phyloP scores from a whole-genome alignment of 441 rosid genomes.

The Corymbia calophylla region DNA sequence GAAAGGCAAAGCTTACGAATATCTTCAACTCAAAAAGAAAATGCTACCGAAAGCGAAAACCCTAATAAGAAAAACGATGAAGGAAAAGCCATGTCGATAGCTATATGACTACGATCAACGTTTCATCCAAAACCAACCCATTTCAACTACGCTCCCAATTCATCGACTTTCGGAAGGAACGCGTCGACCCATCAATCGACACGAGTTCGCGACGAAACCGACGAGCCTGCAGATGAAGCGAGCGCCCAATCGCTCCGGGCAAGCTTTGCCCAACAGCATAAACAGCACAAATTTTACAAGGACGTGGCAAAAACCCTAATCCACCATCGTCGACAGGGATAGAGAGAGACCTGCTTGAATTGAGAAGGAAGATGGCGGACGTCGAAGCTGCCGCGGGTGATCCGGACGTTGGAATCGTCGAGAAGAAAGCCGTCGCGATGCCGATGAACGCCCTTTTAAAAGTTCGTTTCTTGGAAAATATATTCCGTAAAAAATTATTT shows the following conservation, averaged over 20 bases:
- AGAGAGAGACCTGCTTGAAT: background rate
- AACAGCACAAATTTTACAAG: background rate
- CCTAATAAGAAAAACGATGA: background rate
- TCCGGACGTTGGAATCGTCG: background rate
- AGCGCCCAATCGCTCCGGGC: background rate
- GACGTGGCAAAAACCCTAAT: background rate
- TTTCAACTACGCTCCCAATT: background rate
- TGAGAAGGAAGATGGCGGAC: background rate
- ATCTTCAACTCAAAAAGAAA: background rate
- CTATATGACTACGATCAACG: background rate
- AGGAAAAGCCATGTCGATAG: background rate
- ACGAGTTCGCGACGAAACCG: background rate
- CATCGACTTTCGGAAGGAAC: background rate
- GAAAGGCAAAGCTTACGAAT: too few relatives aligned
- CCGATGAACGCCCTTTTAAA: background rate
- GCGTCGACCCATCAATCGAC: background rate
- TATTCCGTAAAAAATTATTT: background rate
- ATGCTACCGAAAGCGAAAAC: background rate
- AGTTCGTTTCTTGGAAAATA: background rate
- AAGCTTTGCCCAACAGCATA: background rate
- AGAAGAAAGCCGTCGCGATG: background rate
- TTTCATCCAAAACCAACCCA: background rate
- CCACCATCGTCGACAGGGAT: background rate
- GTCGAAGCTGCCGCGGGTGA: background rate
- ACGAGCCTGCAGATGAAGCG: background rate